A percentile compares a stretch with the other conserved stretches of the same genome.
Conservation (phyloP, 2,329 filamentous ascomycete species). For the Colletotrichum sp. region DNA sequence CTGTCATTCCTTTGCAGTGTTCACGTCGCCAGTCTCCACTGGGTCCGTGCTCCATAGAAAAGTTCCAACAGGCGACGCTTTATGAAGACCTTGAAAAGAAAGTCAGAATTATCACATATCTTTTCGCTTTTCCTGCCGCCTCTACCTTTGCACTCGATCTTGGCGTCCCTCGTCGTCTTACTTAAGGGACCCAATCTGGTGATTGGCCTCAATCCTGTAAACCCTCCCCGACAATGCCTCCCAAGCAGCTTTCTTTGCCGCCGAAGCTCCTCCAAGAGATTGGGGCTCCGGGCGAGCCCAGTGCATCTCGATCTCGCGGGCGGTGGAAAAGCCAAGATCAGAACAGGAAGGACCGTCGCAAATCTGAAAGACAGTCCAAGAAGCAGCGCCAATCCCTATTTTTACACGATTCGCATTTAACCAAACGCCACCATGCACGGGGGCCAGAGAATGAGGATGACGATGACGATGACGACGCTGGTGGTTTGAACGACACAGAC, state of each 20-base stretch:
- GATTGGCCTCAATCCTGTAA: not conserved
- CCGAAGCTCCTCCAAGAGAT: conserved; percentile 49
- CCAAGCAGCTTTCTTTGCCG: conserved; percentile 46
- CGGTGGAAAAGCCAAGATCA: conserved; percentile 22
- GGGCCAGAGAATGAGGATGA: conserved; percentile 28
- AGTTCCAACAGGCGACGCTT: not conserved
- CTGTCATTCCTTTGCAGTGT: not conserved
- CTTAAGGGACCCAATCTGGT: not conserved
- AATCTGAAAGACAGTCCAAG: conserved; percentile 67
- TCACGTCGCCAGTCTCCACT: not conserved
- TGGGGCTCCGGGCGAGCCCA: conserved; percentile 24
- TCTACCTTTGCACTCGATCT: not conserved
- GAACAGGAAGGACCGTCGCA: conserved; percentile 70
- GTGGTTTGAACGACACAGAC: conserved; percentile 10
- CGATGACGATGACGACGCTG: conserved; percentile 22
- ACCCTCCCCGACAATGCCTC: conserved; percentile 27
- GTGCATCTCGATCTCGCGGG: not conserved
- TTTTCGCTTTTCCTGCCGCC: not conserved
- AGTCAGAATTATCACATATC: not conserved
- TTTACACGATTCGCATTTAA: conserved; percentile 24
- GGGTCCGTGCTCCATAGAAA: not conserved
- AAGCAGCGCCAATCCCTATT: conserved; percentile 43
- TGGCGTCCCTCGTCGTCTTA: not conserved
- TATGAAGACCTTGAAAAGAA: not conserved
- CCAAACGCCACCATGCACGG: conserved; percentile 25